Conservation (phyloP, 2,329 filamentous ascomycete genomes). For the Podosphaera xanthii region DNA sequence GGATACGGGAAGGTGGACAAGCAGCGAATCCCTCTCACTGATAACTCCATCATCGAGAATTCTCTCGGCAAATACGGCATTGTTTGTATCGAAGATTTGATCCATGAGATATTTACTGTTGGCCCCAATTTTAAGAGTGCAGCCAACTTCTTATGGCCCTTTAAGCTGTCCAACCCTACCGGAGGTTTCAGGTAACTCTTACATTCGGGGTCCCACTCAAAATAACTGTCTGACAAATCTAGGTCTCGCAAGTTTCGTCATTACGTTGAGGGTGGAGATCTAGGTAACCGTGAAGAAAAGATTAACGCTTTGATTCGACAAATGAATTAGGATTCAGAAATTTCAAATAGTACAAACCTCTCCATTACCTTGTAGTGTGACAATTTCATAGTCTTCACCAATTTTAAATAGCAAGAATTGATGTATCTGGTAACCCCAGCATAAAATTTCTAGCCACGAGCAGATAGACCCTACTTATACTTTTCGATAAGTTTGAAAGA, state of each 20-base stretch:
- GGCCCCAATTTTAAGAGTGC: slow-evolving; percentile 99
- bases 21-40: slow-evolving; percentile 87
- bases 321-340: slow-evolving; percentile 57
- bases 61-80: slow-evolving; percentile 95
- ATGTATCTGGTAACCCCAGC: too few relatives aligned
- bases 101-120: slow-evolving; percentile 97
- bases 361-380: too few relatives aligned
- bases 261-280: slow-evolving; percentile 52
- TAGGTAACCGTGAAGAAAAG: slow-evolving; percentile 87
- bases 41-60: slow-evolving; percentile 96
- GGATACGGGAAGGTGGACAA: slow-evolving; percentile 98
- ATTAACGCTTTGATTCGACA: slow-evolving; percentile 92
- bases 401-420: too few relatives aligned
- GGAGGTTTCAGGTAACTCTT: slow-evolving; percentile 75
- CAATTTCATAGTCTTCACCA: too few relatives aligned
- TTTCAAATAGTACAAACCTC: too few relatives aligned
- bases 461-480: too few relatives aligned
- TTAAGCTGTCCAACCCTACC: slow-evolving; percentile 97
- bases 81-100: slow-evolving; percentile 96
- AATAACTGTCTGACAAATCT: background rate
- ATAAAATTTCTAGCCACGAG: too few relatives aligned
- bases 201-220: slow-evolving; percentile 40
- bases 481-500: too few relatives aligned
- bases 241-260: slow-evolving; percentile 44
- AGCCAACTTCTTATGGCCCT: slow-evolving; percentile 93